A percentile compares a stretch with the other conserved stretches of the same genome.
phyloP scores from a whole-genome alignment of 257 asterid genomes.

The Buddleja alternifolia region DNA sequence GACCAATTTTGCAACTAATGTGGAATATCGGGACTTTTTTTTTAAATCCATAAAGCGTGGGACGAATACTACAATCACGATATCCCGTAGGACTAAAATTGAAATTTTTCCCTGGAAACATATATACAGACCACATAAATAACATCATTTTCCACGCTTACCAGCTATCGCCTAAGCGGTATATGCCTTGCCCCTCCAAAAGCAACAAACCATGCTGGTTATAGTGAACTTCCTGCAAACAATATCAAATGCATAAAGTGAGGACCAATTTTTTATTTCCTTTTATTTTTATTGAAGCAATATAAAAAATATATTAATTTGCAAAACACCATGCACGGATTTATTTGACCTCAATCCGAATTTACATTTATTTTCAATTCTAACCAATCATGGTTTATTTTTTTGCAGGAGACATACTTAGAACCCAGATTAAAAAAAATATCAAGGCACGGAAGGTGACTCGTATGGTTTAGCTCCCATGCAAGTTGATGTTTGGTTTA shows the following conservation, averaged over 20 bases:
- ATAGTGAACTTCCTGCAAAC: slow-evolving; percentile 87
- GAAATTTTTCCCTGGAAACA: too few relatives aligned
- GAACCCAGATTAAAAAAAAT: too few relatives aligned
- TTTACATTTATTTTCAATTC: neutral
- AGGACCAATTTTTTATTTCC: neutral
- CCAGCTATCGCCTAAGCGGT: slow-evolving; percentile 96
- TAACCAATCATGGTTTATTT: neutral
- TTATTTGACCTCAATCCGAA: neutral
- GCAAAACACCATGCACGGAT: neutral
- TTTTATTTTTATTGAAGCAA: neutral
- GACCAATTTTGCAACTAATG: too few relatives aligned
- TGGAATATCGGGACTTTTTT: too few relatives aligned
- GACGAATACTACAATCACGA: too few relatives aligned
- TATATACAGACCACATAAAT: too few relatives aligned
- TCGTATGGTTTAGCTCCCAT: too few relatives aligned
- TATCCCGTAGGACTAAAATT: too few relatives aligned
- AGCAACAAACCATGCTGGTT: slow-evolving; percentile 94
- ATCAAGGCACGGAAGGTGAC: too few relatives aligned
- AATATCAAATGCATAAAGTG: slow-evolving; percentile 24
- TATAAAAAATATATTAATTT: neutral
- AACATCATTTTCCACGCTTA: slow-evolving; percentile 27
- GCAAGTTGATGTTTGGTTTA: too few relatives aligned
- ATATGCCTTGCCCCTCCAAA: slow-evolving; percentile 94
- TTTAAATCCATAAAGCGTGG: too few relatives aligned
- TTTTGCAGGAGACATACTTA: neutral